Evolutionary conservation across 2,329 filamentous ascomycete genomes (phyloP).

Genomic region (Curvularia lunata): DNA sequence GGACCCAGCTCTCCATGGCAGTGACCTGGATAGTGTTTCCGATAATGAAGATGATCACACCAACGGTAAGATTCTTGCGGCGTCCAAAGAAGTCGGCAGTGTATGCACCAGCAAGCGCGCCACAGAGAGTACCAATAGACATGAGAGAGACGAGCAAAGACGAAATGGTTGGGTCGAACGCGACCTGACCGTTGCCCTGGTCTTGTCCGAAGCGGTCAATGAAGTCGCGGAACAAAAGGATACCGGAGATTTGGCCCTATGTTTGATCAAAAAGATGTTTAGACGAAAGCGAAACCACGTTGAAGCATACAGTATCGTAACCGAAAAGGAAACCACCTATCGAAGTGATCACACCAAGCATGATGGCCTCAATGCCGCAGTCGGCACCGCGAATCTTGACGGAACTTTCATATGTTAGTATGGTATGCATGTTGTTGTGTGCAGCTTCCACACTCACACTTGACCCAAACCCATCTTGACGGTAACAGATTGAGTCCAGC

Average conservation of each 20-base stretch:
- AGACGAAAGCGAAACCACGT: neutral
- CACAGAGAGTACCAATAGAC: conserved; percentile 52
- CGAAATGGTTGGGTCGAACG: conserved; percentile 52
- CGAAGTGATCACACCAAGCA: conserved; percentile 64
- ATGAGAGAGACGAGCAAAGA: conserved; percentile 49
- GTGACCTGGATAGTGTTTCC: conserved; percentile 55
- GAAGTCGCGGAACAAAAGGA: conserved; percentile 58
- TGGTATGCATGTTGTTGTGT: neutral
- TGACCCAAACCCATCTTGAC: conserved; percentile 37
- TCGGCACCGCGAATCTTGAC: conserved; percentile 41
- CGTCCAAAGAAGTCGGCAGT: conserved; percentile 62
- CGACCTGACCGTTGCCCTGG: conserved; percentile 49
- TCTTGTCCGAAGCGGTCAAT: conserved; percentile 61
- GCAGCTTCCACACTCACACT: conserved; percentile 17
- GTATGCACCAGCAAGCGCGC: conserved; percentile 51
- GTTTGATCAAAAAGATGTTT: neutral
- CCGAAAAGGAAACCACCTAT: conserved; percentile 69
- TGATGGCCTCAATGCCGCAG: conserved; percentile 48
- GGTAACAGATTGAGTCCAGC: conserved; percentile 5
- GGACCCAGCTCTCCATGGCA: conserved; percentile 50
- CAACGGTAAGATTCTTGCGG: conserved; percentile 56
- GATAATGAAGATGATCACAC: conserved; percentile 53
- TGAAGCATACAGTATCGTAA: conserved; percentile 61
- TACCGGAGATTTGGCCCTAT: conserved; percentile 46
- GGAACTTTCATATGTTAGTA: conserved; percentile 27